Evolutionary conservation across 148 eudicot genomes (phyloP).

Genomic region (Camellia japonica): DNA sequence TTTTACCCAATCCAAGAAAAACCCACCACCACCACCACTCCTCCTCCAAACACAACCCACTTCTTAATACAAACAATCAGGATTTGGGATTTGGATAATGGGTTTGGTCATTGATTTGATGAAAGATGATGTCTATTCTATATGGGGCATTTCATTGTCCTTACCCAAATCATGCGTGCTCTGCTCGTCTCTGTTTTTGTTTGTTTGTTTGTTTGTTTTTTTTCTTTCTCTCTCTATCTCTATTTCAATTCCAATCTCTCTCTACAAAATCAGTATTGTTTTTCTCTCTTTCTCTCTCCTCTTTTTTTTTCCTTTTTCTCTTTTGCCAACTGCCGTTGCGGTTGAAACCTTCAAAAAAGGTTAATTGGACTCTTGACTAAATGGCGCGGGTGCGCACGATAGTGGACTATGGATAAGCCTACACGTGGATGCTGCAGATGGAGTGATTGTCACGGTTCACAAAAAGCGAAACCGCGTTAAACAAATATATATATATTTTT

Average conservation of each 20-base stretch:
- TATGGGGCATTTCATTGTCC: background rate
- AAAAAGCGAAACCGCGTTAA: background rate
- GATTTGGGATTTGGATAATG: background rate
- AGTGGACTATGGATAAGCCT: no score
- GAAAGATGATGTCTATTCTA: background rate
- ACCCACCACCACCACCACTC: background rate
- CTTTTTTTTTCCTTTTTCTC: no score
- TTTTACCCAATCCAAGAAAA: background rate
- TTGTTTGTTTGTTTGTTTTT: no score
- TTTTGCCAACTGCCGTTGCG: constrained; percentile 8
- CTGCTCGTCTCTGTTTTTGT: constrained; percentile 18
- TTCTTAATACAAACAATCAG: background rate
- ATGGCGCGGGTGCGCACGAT: constrained; percentile 14
- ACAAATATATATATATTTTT: no score
- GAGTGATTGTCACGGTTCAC: constrained; percentile 10
- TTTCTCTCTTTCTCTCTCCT: background rate
- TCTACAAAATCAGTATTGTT: constrained; percentile 1
- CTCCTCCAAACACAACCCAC: constrained; percentile 6
- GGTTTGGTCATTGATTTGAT: no score
- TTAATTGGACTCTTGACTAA: constrained; percentile 15
- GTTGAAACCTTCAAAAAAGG: constrained; percentile 19
- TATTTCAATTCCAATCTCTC: background rate
- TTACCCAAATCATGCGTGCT: constrained; percentile 30
- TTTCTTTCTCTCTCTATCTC: background rate
- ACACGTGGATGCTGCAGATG: background rate